Percentiles rank a stretch among this genome's conserved stretches.
phyloP scores from a whole-genome alignment of 2,329 filamentous ascomycete species.

The Colletotrichum spaethianum region DNA sequence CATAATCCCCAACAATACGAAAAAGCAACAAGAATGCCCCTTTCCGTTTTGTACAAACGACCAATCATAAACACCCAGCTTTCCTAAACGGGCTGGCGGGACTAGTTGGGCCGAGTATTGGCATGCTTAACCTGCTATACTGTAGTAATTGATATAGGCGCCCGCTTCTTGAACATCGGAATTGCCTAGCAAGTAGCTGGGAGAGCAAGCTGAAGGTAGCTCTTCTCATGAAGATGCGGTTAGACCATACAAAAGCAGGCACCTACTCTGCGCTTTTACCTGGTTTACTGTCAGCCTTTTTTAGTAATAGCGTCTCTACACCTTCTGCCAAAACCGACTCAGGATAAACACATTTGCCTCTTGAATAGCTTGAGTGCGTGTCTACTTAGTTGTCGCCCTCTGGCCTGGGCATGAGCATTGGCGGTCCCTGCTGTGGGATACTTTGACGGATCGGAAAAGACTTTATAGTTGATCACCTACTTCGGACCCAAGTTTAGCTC shows the following conservation, averaged over 20 bases:
- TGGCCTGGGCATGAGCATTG: neutral
- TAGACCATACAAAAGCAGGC: too few relatives aligned
- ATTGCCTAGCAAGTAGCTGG: too few relatives aligned
- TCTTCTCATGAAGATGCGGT: neutral
- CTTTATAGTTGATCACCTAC: too few relatives aligned
- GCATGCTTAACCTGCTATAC: neutral
- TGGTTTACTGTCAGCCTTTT: neutral
- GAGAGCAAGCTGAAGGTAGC: neutral
- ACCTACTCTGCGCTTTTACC: neutral
- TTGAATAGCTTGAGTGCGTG: neutral
- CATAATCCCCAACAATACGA: neutral
- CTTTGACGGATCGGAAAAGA: too few relatives aligned
- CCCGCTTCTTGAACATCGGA: neutral
- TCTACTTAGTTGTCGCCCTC: neutral
- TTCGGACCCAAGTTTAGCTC: too few relatives aligned
- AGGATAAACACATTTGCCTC: neutral
- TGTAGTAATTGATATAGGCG: too few relatives aligned
- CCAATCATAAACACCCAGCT: neutral
- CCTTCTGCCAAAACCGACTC: neutral
- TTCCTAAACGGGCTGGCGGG: slow-evolving; percentile 18
- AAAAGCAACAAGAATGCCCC: neutral
- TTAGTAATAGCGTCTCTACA: neutral
- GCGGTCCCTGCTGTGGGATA: too few relatives aligned
- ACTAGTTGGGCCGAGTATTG: slow-evolving; percentile 1
- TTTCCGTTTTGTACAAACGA: neutral